phyloP scores from a whole-genome alignment of 2,329 filamentous ascomycete genomes.

The Ceratocystis diversiconidia region DNA sequence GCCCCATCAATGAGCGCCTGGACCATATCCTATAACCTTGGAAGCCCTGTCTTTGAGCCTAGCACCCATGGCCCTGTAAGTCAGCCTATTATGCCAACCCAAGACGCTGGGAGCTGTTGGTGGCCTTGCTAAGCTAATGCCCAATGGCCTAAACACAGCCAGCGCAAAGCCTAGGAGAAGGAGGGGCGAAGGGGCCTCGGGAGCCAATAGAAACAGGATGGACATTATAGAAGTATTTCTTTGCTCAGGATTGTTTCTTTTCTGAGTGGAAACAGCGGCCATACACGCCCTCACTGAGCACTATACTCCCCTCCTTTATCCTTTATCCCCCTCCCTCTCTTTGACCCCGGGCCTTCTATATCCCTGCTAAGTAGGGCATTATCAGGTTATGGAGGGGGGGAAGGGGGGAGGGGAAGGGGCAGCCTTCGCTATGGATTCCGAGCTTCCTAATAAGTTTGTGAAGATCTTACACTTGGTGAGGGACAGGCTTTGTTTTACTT shows the following conservation, averaged over 20 bases:
- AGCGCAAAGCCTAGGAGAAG: neutral
- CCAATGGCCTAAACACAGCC: neutral
- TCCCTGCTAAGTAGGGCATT: neutral
- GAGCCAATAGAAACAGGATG: too few species aligned
- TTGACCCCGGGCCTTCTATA: neutral
- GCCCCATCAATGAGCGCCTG: neutral
- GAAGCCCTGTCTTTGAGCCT: neutral
- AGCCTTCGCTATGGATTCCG: conserved; percentile 1
- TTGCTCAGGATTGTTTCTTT: too few species aligned
- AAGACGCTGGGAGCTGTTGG: neutral
- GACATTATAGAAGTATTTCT: too few species aligned
- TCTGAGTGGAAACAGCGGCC: too few species aligned
- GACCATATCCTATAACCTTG: neutral
- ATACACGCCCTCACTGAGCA: neutral
- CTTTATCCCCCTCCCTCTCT: neutral
- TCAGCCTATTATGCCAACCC: neutral
- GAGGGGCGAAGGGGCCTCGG: neutral
- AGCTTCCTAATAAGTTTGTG: neutral
- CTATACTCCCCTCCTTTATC: neutral
- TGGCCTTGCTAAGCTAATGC: neutral
- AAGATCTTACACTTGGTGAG: conserved; percentile 5
- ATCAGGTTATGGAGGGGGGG: too few species aligned
- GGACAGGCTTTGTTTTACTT: neutral
- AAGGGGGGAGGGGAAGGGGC: neutral
- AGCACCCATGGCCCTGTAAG: neutral